A percentile compares a stretch with the other conserved stretches of the same genome.
These are phyloP conservation scores for Epichloe coenophiala DNA, from an alignment of 2,329 filamentous ascomycete genomes.

Conservation along the genomic window DNA sequence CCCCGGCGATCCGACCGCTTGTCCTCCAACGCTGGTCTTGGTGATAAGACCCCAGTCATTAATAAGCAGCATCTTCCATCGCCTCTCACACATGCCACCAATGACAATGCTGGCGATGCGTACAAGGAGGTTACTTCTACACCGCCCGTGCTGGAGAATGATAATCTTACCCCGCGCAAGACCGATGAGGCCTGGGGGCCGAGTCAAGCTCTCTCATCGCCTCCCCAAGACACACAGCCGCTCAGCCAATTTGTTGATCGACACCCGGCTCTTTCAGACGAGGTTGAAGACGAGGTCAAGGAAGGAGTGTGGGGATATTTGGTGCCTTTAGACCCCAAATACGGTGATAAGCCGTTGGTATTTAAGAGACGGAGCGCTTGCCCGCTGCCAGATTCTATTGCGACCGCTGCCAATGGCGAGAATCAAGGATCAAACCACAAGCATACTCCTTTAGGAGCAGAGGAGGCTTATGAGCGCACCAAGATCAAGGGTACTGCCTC, in stretches of 20 bases:
- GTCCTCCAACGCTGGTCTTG: slow-evolving; percentile 22
- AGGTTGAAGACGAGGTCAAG: slow-evolving; percentile 68
- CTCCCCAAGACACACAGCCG: slow-evolving; percentile 48
- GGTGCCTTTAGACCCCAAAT: slow-evolving; percentile 61
- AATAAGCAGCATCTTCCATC: slow-evolving; percentile 64
- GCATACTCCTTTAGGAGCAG: slow-evolving; percentile 36
- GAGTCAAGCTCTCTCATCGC: slow-evolving; percentile 36
- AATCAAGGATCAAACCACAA: slow-evolving; percentile 27
- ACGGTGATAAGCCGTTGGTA: slow-evolving; percentile 53
- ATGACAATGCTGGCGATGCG: slow-evolving; percentile 44
- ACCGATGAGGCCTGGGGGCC: slow-evolving; percentile 34
- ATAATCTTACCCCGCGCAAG: slow-evolving; percentile 38
- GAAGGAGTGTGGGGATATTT: slow-evolving; percentile 96
- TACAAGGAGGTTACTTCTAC: slow-evolving; percentile 58
- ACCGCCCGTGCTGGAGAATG: slow-evolving; percentile 47
- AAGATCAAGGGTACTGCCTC: slow-evolving; percentile 51
- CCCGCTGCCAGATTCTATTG: slow-evolving; percentile 38
- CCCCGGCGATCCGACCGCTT: slow-evolving; percentile 65
- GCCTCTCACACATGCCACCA: slow-evolving; percentile 52
- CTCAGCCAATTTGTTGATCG: slow-evolving; percentile 65
- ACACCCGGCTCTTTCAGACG: slow-evolving; percentile 58
- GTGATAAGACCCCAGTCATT: slow-evolving; percentile 46
- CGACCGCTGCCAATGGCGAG: slow-evolving; percentile 21
- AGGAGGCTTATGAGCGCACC: slow-evolving; percentile 47
- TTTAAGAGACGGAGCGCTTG: slow-evolving; percentile 63